phyloP scores from a whole-genome alignment of 345 rosid species.

The Eucalyptus rudis region DNA sequence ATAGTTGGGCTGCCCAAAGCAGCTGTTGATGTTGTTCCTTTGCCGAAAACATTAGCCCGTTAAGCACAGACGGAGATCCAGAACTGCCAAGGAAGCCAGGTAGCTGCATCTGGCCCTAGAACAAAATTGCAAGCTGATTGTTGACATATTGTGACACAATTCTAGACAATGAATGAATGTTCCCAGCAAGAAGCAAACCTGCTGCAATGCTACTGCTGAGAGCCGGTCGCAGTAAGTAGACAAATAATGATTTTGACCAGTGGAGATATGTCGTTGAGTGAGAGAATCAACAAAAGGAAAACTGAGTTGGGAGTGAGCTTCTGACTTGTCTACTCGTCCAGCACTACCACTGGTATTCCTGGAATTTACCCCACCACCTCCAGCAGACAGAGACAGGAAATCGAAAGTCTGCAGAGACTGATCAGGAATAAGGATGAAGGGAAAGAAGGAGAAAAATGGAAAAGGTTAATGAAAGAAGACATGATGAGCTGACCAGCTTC shows the following conservation, averaged over 20 bases:
- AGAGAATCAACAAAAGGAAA: slow-evolving; percentile 17
- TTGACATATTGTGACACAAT: not conserved
- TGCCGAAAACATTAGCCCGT: slow-evolving; percentile 1
- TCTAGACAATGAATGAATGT: not conserved
- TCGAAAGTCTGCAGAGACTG: slow-evolving; percentile 33
- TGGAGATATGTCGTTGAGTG: slow-evolving; percentile 15
- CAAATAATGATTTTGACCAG: slow-evolving; percentile 12
- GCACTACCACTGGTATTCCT: not conserved
- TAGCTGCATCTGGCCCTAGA: slow-evolving; percentile 31
- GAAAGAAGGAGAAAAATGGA: not conserved
- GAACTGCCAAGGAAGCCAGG: slow-evolving; percentile 23
- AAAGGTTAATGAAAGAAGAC: not conserved
- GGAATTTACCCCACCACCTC: slow-evolving; percentile 8
- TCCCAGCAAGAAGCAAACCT: slow-evolving; percentile 25
- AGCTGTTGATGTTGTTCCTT: slow-evolving; percentile 31
- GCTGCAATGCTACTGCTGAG: slow-evolving; percentile 36
- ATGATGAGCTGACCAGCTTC: slow-evolving; percentile 26
- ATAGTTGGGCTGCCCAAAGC: slow-evolving; percentile 37
- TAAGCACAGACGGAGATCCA: slow-evolving; percentile 1
- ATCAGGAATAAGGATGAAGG: not conserved
- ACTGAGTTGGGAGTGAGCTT: slow-evolving; percentile 13
- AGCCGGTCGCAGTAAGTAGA: slow-evolving; percentile 23
- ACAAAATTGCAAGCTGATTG: not conserved
- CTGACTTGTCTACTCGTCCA: slow-evolving; percentile 10
- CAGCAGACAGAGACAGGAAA: slow-evolving; percentile 51